Conservation (phyloP, 441 rosid species). For the Dalechampia spathulata region DNA sequence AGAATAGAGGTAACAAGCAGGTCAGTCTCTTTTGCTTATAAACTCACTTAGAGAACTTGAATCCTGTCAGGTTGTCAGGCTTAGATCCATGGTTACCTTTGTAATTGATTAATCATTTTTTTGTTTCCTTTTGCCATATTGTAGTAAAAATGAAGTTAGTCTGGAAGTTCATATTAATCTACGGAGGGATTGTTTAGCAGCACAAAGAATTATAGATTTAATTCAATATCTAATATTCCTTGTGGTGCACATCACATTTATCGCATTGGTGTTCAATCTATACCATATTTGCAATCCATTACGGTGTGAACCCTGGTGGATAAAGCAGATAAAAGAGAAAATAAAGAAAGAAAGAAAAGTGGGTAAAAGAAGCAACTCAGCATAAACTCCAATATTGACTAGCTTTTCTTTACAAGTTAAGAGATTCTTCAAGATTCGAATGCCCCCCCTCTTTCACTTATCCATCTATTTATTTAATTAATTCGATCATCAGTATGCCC, state of each 20-base stretch:
- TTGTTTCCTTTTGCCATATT: not conserved
- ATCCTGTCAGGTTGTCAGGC: slow-evolving; percentile 17
- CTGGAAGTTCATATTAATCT: slow-evolving; percentile 16
- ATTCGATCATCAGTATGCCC: too few species aligned
- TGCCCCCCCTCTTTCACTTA: too few species aligned
- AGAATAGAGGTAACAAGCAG: slow-evolving; percentile 15
- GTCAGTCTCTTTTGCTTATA: slow-evolving; percentile 15
- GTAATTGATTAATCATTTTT: slow-evolving; percentile 24
- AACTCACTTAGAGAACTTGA: slow-evolving; percentile 9
- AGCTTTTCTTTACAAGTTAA: too few species aligned
- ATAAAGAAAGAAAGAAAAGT: too few species aligned
- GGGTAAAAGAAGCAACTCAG: too few species aligned
- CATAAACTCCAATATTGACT: too few species aligned
- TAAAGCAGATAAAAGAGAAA: too few species aligned
- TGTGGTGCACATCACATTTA: slow-evolving; percentile 3
- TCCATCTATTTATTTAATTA: too few species aligned
- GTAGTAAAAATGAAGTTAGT: slow-evolving; percentile 24
- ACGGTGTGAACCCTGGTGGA: too few species aligned
- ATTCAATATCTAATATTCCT: slow-evolving; percentile 9
- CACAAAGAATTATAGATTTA: slow-evolving; percentile 26
- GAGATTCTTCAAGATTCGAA: too few species aligned
- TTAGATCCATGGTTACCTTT: slow-evolving; percentile 17
- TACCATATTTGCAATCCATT: too few species aligned
- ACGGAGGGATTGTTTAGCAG: slow-evolving; percentile 16
- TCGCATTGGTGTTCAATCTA: slow-evolving; percentile 1